Evolutionary conservation across 768 basidiomycete species (phyloP).

Genomic region (Lactarius psammicola): DNA sequence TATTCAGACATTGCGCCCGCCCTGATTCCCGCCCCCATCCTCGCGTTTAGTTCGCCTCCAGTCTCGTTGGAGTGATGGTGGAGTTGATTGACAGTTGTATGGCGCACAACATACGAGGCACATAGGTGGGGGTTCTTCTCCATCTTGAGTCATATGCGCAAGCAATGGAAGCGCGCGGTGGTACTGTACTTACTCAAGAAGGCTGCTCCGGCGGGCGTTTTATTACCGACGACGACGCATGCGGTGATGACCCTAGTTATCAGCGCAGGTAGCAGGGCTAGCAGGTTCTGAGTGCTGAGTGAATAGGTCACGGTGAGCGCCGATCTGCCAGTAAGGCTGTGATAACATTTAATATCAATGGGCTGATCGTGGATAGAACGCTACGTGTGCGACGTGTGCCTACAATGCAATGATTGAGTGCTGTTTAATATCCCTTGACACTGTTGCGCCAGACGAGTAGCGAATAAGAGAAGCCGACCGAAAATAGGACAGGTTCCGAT

Average conservation of each 20-base stretch:
- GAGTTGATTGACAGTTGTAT: constrained; percentile 2
- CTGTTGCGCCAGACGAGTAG: neutral
- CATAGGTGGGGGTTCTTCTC: neutral
- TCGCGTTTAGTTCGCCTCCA: constrained; percentile 2
- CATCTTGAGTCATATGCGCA: neutral
- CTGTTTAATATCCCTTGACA: too few species aligned
- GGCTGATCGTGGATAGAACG: neutral
- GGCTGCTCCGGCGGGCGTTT: neutral
- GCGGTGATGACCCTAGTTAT: neutral
- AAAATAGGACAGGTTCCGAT: neutral
- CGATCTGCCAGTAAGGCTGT: too few species aligned
- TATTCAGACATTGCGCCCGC: neutral
- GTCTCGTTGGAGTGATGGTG: neutral
- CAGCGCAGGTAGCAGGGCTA: neutral
- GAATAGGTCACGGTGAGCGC: neutral
- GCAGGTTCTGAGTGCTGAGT: neutral
- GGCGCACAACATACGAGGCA: neutral
- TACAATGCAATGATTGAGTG: neutral
- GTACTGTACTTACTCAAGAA: neutral
- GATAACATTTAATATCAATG: neutral
- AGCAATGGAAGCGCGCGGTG: neutral
- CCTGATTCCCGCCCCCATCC: neutral
- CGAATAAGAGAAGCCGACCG: neutral
- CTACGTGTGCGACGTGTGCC: neutral
- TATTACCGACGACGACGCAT: neutral